Conservation (phyloP, 306 rosid genomes). For the Mimosa pudica region DNA sequence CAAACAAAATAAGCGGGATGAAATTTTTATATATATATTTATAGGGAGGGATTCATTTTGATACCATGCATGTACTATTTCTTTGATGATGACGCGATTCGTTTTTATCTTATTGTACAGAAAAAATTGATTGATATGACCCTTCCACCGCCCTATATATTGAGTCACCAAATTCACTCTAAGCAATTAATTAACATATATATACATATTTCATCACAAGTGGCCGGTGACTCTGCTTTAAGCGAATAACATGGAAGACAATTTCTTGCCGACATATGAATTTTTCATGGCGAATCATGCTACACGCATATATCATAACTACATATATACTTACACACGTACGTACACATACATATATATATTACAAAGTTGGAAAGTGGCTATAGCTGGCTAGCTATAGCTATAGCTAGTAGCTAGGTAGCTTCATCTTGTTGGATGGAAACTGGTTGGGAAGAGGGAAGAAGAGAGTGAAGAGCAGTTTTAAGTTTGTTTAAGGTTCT, state of each 20-base stretch:
- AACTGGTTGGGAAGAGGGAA: conserved; percentile 31
- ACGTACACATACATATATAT: not conserved
- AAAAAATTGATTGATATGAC: not conserved
- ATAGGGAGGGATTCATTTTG: not conserved
- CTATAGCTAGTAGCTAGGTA: conserved; percentile 15
- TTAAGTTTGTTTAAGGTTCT: conserved; percentile 54
- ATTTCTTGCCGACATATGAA: not conserved
- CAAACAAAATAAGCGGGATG: not conserved
- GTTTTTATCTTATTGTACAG: not conserved
- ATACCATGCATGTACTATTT: not conserved
- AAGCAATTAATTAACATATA: not conserved
- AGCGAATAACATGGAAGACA: not conserved
- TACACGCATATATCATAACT: no score
- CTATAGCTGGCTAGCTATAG: no score
- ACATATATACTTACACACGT: no score
- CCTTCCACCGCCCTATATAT: not conserved
- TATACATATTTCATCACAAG: no score
- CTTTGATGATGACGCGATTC: not conserved
- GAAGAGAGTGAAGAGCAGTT: conserved; percentile 47
- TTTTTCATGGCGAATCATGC: not conserved
- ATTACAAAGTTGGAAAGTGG: not conserved
- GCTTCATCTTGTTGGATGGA: conserved; percentile 56
- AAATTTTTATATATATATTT: no score
- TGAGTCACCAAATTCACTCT: not conserved
- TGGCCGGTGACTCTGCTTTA: not conserved